Evolutionary conservation across 805 yeast species (phyloP).

Genomic region (Hanseniaspora vineae): DNA sequence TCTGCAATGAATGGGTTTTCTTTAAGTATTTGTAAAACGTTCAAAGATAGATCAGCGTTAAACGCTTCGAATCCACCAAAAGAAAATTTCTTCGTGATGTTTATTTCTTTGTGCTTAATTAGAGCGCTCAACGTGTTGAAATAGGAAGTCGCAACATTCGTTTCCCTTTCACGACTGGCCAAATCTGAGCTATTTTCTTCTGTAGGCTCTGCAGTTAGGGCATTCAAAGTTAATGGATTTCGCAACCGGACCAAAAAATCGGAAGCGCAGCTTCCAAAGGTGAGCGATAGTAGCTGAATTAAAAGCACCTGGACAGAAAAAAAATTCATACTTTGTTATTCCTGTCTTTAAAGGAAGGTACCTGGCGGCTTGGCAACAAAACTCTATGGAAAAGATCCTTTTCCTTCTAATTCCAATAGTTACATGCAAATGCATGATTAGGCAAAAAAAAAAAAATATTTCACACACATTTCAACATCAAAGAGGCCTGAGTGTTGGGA

Average conservation of each 20-base stretch:
- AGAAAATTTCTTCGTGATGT: constrained; percentile 37
- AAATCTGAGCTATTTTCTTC: not conserved
- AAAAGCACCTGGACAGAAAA: no score
- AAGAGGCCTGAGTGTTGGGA: no score
- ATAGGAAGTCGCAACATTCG: not conserved
- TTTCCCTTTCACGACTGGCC: not conserved
- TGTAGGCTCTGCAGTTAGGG: constrained; percentile 22
- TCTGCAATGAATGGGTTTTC: constrained; percentile 54
- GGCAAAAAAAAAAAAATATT: no score
- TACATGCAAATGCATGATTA: no score
- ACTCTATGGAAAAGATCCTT: no score
- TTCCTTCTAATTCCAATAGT: no score
- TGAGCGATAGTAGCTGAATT: no score
- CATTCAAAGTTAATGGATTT: constrained; percentile 34
- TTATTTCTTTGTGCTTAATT: constrained; percentile 8
- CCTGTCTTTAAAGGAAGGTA: no score
- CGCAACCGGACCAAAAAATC: constrained; percentile 41
- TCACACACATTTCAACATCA: no score
- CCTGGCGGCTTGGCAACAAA: no score
- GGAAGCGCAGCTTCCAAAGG: constrained; percentile 1
- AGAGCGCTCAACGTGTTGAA: constrained; percentile 15
- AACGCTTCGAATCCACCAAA: constrained; percentile 66
- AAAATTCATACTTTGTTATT: no score
- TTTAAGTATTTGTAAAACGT: constrained; percentile 33
- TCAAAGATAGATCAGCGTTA: constrained; percentile 45